Evolutionary conservation across 2,329 filamentous ascomycete genomes (phyloP), one percentile per base, ranked within the genome.

Genomic region (Ceratocystis albifundus): DNA sequence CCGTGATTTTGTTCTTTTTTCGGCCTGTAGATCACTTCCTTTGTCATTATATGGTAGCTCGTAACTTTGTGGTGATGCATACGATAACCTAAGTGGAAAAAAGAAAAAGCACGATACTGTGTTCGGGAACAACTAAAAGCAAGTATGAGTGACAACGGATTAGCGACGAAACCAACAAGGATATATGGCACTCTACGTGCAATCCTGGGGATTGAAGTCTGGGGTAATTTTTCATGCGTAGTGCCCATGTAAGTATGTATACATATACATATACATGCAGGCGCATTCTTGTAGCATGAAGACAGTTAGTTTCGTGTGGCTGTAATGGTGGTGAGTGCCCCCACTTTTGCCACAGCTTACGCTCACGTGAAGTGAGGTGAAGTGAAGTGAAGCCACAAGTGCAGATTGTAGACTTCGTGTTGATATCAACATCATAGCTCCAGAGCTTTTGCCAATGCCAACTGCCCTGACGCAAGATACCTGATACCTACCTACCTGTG

Each of bases 151-250:
- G 30, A 36, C 55, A 36, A 59, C 7, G 28, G 55, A 28, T 59
- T 59, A 59, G 55, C 55, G 55, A 59, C 55, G 10, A 59, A 32
- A 10, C 12, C 25, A 25, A n/a, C 55, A 59, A 59, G 55, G 55
- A 59, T 59, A 59, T 36, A 36, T 6, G n/a, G 17, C 28, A 12
- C 8, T 53, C 20, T 25, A 53, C 12, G 22, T 12, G 22, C 48
- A 22, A 53, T 53, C 12, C 48, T 10, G 48, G 48, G 48, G 48
- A n/a, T 20, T 53, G 28, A 17, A 36, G 55, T 59, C 55, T 59
- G 55, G 55, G 55, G 55, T 59, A 59, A 20, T 6, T 57, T 57
- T n/a, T 7, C n/a, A n/a, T 12, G 3, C 22, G 48, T 53, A 41
- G 10, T 41, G 36, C 36, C 36, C 36, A 15, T 41, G 36, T 41